Evolutionary conservation across 2,329 filamentous ascomycete genomes (phyloP), one percentile per base, ranked within the genome.

Genomic region (Periglandula ipomoeae): DNA sequence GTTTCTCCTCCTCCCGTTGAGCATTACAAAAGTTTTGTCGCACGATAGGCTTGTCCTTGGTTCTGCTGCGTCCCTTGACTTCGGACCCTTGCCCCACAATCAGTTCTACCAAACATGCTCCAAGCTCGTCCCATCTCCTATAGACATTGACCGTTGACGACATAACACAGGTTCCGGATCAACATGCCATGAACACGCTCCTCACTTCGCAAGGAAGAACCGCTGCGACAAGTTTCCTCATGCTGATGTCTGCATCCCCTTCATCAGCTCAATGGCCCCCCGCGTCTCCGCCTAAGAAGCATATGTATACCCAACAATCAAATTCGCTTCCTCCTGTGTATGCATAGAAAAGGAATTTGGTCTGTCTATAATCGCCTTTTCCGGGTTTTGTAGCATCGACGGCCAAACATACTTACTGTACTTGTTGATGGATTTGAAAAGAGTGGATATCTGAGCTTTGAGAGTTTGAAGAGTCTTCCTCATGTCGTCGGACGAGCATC

Each of bases 381-480:
- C 22, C 4, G 51, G 24, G n/a, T 54, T 15, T 0, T 43, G 43
- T 1, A 60, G 17, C 49, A 60, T 46, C 8, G 51, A 11, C 0
- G 32, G 39, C 57, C 58, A 59, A 20, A 58, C 55, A 22, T 56
- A 43, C 0, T 46, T 27, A 9, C 59, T 61, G 30, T 54, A 53
- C 4, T 19, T 34, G 3, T 53, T 35, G 3, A 53, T 44, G 4
- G 52, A 17, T 5, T n/a, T 34, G 40, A 55, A 56, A 3, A 61
- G 39, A 6, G 20, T 15, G 0, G 4, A 20, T 1, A 59, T 17
- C 7, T 61, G 59, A 6, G 0, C n/a, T 35, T 58, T 56, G 38
- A 55, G 40, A 15, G 19, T 48, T 3, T 51, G n/a, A 9, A 58
- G 40, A 1, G 50, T 45, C 9, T 19, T 17, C 0, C 50, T 32